These are phyloP conservation scores for Xylaria sp. DNA, from an alignment of 2,329 filamentous ascomycete genomes.

Conservation along the genomic window DNA sequence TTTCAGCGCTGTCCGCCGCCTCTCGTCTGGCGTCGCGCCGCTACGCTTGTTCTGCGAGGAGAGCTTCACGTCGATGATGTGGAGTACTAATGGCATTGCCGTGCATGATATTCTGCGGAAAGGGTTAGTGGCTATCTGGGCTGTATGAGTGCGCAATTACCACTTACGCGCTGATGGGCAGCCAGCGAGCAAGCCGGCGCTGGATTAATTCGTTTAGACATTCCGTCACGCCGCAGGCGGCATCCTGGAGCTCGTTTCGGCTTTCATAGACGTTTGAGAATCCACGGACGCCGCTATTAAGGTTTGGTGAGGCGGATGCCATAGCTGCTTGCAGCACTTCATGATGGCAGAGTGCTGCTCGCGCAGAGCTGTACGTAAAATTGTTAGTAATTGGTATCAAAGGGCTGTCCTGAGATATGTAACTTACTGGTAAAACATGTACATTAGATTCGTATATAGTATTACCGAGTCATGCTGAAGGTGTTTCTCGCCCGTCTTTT, in stretches of 20 bases:
- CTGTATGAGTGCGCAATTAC: not conserved
- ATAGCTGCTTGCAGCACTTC: slow-evolving; percentile 59
- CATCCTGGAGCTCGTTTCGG: slow-evolving; percentile 57
- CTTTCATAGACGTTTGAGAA: slow-evolving; percentile 55
- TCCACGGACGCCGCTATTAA: slow-evolving; percentile 49
- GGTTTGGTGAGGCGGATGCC: slow-evolving; percentile 51
- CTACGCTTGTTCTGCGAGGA: slow-evolving; percentile 46
- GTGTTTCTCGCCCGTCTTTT: slow-evolving; percentile 44
- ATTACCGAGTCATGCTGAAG: slow-evolving; percentile 56
- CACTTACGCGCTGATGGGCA: slow-evolving; percentile 61
- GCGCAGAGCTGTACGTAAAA: slow-evolving; percentile 52
- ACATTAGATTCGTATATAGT: slow-evolving; percentile 60
- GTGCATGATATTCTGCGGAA: slow-evolving; percentile 50
- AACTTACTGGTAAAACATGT: slow-evolving; percentile 64
- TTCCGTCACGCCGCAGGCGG: slow-evolving; percentile 57
- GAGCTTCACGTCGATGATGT: slow-evolving; percentile 54
- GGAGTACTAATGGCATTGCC: slow-evolving; percentile 52
- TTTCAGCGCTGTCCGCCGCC: slow-evolving; percentile 53
- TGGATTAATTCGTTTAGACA: slow-evolving; percentile 61
- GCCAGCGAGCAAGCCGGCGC: slow-evolving; percentile 57
- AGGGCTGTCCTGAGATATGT: not conserved
- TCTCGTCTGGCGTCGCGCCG: slow-evolving; percentile 41
- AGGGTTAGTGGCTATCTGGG: slow-evolving; percentile 6
- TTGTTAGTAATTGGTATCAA: slow-evolving; percentile 23
- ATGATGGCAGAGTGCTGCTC: slow-evolving; percentile 59